Percentiles rank a stretch among this genome's conserved stretches.
phyloP scores from a whole-genome alignment of 768 basidiomycete species.

The Gymnopilus dilepis region DNA sequence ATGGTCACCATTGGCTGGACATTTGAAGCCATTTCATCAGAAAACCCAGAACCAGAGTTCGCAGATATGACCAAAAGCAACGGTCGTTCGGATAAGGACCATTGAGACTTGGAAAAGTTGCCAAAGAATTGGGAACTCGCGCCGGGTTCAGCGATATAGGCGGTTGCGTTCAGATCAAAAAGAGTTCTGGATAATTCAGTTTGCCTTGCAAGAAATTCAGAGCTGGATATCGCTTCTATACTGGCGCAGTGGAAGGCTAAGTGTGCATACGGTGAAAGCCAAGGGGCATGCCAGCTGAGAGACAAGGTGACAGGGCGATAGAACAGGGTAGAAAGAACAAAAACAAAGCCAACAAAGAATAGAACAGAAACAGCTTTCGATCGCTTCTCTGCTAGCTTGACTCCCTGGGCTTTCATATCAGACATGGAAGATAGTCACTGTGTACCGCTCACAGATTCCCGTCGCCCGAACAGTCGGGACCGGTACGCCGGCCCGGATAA shows the following conservation, averaged over 20 bases:
- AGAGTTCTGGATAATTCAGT: conserved; percentile 54
- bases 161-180: conserved; percentile 55
- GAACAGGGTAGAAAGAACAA: neutral
- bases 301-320: neutral
- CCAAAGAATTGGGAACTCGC: conserved; percentile 73
- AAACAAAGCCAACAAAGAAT: neutral
- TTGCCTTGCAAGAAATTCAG: conserved; percentile 61
- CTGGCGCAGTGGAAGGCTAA: conserved; percentile 48
- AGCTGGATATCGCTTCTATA: conserved; percentile 49
- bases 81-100: conserved; percentile 81
- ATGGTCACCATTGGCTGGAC: conserved; percentile 55
- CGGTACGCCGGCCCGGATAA: too few relatives aligned
- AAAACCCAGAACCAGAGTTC: conserved; percentile 15
- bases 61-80: conserved; percentile 71
- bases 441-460: neutral
- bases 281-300: neutral
- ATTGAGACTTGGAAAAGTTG: conserved; percentile 67
- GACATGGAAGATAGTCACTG: neutral
- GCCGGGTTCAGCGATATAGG: conserved; percentile 83
- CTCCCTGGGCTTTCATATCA: neutral
- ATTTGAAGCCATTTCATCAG: conserved; percentile 3
- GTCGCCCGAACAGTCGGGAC: too few relatives aligned
- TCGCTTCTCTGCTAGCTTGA: neutral
- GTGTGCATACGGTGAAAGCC: conserved; percentile 6
- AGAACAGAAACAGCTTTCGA: neutral